Percentiles rank a stretch among this genome's conserved stretches.
phyloP scores from a whole-genome alignment of 495 filamentous ascomycete species.

The Barbatosphaeria neglecta region DNA sequence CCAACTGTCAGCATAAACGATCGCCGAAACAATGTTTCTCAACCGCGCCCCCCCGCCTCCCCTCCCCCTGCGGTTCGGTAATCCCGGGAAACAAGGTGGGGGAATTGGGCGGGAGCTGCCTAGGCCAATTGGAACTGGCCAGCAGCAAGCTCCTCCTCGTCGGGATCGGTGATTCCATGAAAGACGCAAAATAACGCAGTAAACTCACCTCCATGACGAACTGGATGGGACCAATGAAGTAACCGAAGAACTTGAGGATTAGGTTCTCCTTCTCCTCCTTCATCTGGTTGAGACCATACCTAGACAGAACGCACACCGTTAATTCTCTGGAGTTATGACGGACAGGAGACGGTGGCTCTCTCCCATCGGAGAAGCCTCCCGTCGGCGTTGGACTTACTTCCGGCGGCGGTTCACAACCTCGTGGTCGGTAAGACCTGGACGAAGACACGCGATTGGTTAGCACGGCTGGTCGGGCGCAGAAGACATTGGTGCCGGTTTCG shows the following conservation, averaged over 20 bases:
- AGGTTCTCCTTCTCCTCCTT: constrained; percentile 71
- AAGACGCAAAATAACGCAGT: constrained; percentile 7
- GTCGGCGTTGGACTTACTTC: constrained; percentile 32
- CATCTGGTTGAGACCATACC: constrained; percentile 70
- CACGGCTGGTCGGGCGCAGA: not conserved
- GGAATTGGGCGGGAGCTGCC: not conserved
- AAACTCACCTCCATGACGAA: constrained; percentile 77
- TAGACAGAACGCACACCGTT: not conserved
- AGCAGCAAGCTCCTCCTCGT: not conserved
- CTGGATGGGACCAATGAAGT: constrained; percentile 85
- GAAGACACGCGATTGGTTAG: not conserved
- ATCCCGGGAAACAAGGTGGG: not conserved
- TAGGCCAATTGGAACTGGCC: not conserved
- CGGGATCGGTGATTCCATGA: too few relatives aligned
- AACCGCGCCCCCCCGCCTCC: too few relatives aligned
- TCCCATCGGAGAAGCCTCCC: too few relatives aligned
- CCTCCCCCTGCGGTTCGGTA: not conserved
- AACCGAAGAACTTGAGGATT: constrained; percentile 71
- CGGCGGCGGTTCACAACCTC: constrained; percentile 59
- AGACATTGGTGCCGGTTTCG: too few relatives aligned
- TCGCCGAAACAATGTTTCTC: not conserved
- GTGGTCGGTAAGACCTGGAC: constrained; percentile 50
- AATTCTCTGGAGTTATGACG: too few relatives aligned
- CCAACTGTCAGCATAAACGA: constrained; percentile 3
- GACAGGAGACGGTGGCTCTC: too few relatives aligned